phyloP scores from a whole-genome alignment of 495 filamentous ascomycete genomes.

The Hypomontagnella submonticulosa region DNA sequence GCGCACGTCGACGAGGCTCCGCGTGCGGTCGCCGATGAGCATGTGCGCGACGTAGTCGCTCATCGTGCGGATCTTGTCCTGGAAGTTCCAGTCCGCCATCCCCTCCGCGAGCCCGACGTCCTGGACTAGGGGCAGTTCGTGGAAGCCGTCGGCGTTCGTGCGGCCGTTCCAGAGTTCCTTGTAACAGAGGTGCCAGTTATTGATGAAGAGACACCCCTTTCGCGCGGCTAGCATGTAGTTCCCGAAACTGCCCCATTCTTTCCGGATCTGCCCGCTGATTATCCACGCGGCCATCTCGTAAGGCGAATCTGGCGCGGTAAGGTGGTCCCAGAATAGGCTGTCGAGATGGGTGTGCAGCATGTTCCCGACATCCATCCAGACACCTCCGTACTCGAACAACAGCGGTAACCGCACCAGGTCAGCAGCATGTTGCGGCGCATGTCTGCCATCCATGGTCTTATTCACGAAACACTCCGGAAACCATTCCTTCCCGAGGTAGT shows the following conservation, averaged over 20 bases:
- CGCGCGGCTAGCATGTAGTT: conserved; percentile 55
- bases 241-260: conserved; percentile 44
- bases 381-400: conserved; percentile 52
- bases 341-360: conserved; percentile 53
- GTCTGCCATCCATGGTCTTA: conserved; percentile 50
- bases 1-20: conserved; percentile 40
- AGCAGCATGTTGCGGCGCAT: conserved; percentile 49
- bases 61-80: conserved; percentile 30
- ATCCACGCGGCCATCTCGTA: conserved; percentile 51
- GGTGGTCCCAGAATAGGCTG: conserved; percentile 51
- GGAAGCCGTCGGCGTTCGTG: conserved; percentile 46
- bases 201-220: conserved; percentile 50
- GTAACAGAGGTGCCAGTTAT: conserved; percentile 52
- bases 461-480: conserved; percentile 50
- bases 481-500: conserved; percentile 42
- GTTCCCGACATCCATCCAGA: conserved; percentile 57
- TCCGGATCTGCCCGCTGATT: conserved; percentile 39
- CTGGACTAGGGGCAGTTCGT: conserved; percentile 45
- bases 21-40: conserved; percentile 42
- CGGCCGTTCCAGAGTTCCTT: conserved; percentile 48
- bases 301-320: conserved; percentile 49
- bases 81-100: conserved; percentile 31
- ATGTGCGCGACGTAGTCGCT: conserved; percentile 48
- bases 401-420: conserved; percentile 55
- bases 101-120: conserved; percentile 42